Percentiles rank a stretch among this genome's conserved stretches.
Evolutionary conservation across 139 green algal species (phyloP).

Genomic region (Coccomyxa sp.): DNA sequence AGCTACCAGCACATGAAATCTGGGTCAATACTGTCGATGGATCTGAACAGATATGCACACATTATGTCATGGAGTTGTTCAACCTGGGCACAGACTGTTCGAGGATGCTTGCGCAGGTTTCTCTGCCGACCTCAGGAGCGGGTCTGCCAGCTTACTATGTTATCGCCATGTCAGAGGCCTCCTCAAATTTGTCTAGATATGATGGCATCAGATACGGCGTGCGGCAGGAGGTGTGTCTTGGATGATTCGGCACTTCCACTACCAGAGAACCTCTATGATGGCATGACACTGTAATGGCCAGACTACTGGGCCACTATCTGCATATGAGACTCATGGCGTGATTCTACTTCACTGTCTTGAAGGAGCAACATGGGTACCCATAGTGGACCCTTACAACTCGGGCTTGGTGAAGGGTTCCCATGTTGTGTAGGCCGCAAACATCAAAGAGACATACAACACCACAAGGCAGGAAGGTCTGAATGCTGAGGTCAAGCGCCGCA

Average conservation of each 20-base stretch:
- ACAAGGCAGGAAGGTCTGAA: conserved; percentile 69
- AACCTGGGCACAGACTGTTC: neutral
- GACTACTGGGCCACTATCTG: too few species aligned
- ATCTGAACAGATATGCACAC: too few species aligned
- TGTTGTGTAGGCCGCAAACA: conserved; percentile 9
- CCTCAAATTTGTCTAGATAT: conserved; percentile 92
- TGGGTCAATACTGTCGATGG: neutral
- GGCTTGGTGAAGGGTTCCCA: too few species aligned
- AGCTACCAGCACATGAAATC: neutral
- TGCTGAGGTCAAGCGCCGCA: conserved; percentile 88
- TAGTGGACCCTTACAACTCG: too few species aligned
- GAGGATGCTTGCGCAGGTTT: conserved; percentile 47
- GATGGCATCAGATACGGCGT: conserved; percentile 90
- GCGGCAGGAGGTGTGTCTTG: conserved; percentile 30
- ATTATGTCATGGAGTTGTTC: too few species aligned
- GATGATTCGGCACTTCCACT: too few species aligned
- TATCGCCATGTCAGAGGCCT: conserved; percentile 88
- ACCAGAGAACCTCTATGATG: too few species aligned
- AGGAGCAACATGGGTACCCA: too few species aligned
- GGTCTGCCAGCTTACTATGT: conserved; percentile 97
- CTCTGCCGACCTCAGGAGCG: conserved; percentile 62
- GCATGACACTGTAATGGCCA: too few species aligned
- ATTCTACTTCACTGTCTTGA: too few species aligned
- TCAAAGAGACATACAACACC: conserved; percentile 58
- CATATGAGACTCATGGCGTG: too few species aligned